Conservation (phyloP, 768 basidiomycete species). For the Xerocomellus dryophilus region DNA sequence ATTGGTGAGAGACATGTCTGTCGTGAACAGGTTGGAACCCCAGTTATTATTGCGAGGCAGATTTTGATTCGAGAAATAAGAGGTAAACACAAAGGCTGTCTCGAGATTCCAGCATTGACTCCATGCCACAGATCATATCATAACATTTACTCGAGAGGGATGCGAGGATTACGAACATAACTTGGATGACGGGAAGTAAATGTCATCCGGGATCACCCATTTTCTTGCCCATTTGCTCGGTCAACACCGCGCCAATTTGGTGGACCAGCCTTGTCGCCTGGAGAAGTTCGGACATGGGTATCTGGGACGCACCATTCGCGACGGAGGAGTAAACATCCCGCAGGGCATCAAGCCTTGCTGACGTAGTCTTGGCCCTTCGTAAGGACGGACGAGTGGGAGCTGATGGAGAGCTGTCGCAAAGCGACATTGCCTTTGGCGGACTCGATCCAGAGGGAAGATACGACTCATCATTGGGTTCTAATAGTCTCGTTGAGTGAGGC, state of each 20-base stretch:
- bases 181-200: background rate
- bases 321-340: conserved; percentile 44
- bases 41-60: too few relatives aligned
- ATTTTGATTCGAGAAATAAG: background rate
- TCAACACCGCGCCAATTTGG: conserved; percentile 45
- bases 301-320: conserved; percentile 44
- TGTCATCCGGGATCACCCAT: conserved; percentile 19
- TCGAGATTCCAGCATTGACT: background rate
- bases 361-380: conserved; percentile 38
- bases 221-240: conserved; percentile 43
- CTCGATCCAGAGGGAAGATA: background rate
- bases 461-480: background rate
- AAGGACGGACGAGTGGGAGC: conserved; percentile 22
- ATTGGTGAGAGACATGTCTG: too few relatives aligned
- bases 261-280: conserved; percentile 45
- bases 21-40: too few relatives aligned
- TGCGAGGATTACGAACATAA: conserved; percentile 37
- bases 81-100: background rate
- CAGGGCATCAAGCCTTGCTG: conserved; percentile 43
- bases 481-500: background rate
- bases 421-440: conserved; percentile 7
- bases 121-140: background rate
- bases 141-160: conserved; percentile 1
- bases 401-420: conserved; percentile 5
- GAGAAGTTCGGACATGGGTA: conserved; percentile 47